Percentiles rank a stretch among this genome's conserved stretches.
Evolutionary conservation across 805 yeast genomes (phyloP).

Genomic region (Hanseniaspora hatyaiensis): DNA sequence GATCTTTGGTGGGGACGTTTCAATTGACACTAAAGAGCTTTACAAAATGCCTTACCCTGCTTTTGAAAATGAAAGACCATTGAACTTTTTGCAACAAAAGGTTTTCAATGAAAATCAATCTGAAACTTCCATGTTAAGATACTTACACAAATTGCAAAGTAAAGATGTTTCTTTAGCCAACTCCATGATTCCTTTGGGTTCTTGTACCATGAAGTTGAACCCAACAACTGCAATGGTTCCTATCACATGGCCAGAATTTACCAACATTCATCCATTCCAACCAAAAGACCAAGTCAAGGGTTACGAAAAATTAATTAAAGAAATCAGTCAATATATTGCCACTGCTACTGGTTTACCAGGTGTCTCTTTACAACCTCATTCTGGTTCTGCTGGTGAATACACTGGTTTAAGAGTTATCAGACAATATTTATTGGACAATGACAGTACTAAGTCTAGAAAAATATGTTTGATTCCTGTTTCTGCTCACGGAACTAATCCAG

Average conservation of each 20-base stretch:
- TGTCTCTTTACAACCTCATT: conserved; percentile 87
- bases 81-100: conserved; percentile 50
- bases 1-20: conserved; percentile 42
- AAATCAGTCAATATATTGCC: conserved; percentile 72
- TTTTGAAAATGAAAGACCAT: conserved; percentile 40
- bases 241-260: conserved; percentile 87
- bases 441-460: conserved; percentile 58
- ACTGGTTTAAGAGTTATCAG: conserved; percentile 82
- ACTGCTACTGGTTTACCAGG: conserved; percentile 89
- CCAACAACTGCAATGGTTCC: conserved; percentile 93
- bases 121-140: conserved; percentile 89
- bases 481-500: conserved; percentile 98
- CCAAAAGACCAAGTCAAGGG: conserved; percentile 86
- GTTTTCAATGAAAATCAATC: conserved; percentile 84
- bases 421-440: conserved; percentile 58
- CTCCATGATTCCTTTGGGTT: conserved; percentile 94
- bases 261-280: conserved; percentile 81
- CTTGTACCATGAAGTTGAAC: conserved; percentile 96
- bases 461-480: conserved; percentile 90
- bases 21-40: conserved; percentile 20
- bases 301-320: conserved; percentile 59
- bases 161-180: conserved; percentile 89
- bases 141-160: conserved; percentile 69
- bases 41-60: conserved; percentile 36
- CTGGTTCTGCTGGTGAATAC: conserved; percentile 98